A percentile compares a stretch with the other conserved stretches of the same genome.
Conservation (phyloP, 169 alveolate species). For the Cryptosporidium meleagridis region DNA sequence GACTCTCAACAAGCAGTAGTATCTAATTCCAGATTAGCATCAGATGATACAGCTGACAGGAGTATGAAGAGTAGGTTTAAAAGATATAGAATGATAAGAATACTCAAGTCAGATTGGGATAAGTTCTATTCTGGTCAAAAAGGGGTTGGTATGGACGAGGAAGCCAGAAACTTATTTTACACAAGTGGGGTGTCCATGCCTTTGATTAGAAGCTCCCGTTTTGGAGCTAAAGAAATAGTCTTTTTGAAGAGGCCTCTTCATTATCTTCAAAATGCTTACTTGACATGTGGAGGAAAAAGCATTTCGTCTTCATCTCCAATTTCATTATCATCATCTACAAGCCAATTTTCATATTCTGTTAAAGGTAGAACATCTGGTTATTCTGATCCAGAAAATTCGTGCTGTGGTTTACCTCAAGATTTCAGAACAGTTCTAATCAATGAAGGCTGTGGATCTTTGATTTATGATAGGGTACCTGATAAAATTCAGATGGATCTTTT, state of each 20-base stretch:
- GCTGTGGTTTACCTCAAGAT: slow-evolving; percentile 33
- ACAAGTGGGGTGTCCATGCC: slow-evolving; percentile 62
- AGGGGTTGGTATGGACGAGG: slow-evolving; percentile 33
- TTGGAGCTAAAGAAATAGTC: slow-evolving; percentile 27
- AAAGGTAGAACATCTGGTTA: neutral
- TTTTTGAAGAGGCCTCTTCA: slow-evolving; percentile 47
- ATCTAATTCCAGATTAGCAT: slow-evolving; percentile 30
- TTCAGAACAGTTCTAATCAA: slow-evolving; percentile 17
- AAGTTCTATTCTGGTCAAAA: slow-evolving; percentile 36
- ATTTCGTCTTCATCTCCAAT: neutral
- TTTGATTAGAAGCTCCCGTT: slow-evolving; percentile 15
- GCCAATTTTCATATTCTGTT: neutral
- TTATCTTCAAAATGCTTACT: slow-evolving; percentile 35
- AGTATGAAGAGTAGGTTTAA: slow-evolving; percentile 31
- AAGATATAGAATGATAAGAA: slow-evolving; percentile 17
- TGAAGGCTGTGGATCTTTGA: slow-evolving; percentile 49
- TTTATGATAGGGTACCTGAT: slow-evolving; percentile 51
- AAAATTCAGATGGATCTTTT: slow-evolving; percentile 33
- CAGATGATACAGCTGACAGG: slow-evolving; percentile 38
- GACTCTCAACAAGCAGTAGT: slow-evolving; percentile 13
- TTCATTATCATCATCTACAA: neutral
- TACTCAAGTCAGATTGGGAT: slow-evolving; percentile 46
- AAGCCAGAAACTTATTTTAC: slow-evolving; percentile 56
- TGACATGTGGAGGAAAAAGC: neutral
- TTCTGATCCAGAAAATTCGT: neutral